Conservation (phyloP, 129 eudicot species). For the carrot (Daucus carota) region DH1_v3.0 NC_030381.2:50192501-50193000, state of each 20-base stretch:
- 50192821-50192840: too few species aligned
- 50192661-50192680: neutral
- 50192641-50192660: neutral
- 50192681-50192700: neutral
- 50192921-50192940: too few species aligned
- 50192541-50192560: neutral
- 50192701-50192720: neutral
- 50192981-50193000: too few species aligned
- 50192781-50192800: neutral
- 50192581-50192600: conserved; percentile 1
- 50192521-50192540: conserved; percentile 2
- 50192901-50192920: too few species aligned
- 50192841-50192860: too few species aligned
- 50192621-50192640: neutral
- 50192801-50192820: too few species aligned
- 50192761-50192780: neutral
- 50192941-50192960: too few species aligned
- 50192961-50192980: too few species aligned
- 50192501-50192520: conserved; percentile 1
- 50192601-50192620: neutral
- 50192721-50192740: neutral
- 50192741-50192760: neutral
- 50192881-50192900: too few species aligned
- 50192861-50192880: too few species aligned
- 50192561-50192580: neutral